phyloP scores from a whole-genome alignment of 2,329 filamentous ascomycete species.

The Alternaria sp. region DNA sequence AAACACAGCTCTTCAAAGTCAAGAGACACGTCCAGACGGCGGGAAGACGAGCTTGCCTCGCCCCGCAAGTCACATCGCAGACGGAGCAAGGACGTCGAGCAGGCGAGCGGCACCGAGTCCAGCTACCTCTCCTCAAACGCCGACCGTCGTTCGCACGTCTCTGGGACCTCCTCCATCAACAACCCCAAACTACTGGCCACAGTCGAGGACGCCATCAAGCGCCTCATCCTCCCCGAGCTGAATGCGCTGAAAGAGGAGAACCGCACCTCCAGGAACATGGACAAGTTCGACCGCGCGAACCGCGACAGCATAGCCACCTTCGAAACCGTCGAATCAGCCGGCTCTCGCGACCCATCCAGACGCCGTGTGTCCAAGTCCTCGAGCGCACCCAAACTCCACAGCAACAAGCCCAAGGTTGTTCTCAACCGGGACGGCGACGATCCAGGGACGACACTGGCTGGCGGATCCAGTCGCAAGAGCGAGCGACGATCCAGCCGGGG shows the following conservation, averaged over 20 bases:
- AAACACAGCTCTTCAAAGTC: conserved; percentile 19
- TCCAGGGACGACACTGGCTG: conserved; percentile 63
- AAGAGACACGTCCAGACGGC: conserved; percentile 21
- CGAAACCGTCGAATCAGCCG: conserved; percentile 65
- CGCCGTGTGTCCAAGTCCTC: conserved; percentile 66
- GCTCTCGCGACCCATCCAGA: conserved; percentile 53
- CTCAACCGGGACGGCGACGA: conserved; percentile 65
- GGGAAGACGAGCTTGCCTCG: conserved; percentile 38
- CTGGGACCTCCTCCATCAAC: conserved; percentile 74
- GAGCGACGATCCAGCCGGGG: conserved; percentile 62
- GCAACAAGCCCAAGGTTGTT: conserved; percentile 64
- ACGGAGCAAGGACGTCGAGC: conserved; percentile 56
- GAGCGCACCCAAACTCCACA: conserved; percentile 65
- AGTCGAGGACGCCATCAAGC: conserved; percentile 89
- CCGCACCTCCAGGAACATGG: conserved; percentile 74
- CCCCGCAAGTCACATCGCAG: conserved; percentile 44
- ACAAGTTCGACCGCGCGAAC: conserved; percentile 69
- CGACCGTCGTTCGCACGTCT: conserved; percentile 60
- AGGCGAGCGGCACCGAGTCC: conserved; percentile 62
- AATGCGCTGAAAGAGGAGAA: conserved; percentile 91
- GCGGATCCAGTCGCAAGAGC: conserved; percentile 58
- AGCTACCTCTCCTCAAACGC: conserved; percentile 66
- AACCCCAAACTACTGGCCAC: conserved; percentile 90
- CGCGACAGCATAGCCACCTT: conserved; percentile 49
- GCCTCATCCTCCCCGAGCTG: conserved; percentile 88